A percentile compares a stretch with the other conserved stretches of the same genome.
phyloP scores from a whole-genome alignment of 2,329 filamentous ascomycete genomes.

The Pseudogymnoascus sp. region DNA sequence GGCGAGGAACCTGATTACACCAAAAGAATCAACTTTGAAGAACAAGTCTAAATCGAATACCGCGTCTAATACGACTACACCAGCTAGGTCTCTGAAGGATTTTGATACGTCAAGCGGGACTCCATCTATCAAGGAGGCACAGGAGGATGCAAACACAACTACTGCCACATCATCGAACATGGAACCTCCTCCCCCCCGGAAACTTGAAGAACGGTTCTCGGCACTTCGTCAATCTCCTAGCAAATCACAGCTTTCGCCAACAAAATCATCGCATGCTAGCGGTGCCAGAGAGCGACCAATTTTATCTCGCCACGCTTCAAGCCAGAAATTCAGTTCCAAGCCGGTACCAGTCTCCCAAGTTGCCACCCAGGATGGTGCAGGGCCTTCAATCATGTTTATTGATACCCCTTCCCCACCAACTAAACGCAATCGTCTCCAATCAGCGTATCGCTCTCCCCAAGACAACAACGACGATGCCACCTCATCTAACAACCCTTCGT shows the following conservation, averaged over 20 bases:
- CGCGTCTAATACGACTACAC: neutral
- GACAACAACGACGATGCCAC: constrained; percentile 16
- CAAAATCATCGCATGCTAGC: neutral
- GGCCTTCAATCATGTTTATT: constrained; percentile 71
- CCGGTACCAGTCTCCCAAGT: constrained; percentile 66
- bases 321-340: constrained; percentile 63
- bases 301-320: constrained; percentile 49
- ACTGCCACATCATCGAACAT: neutral
- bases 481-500: constrained; percentile 29
- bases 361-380: constrained; percentile 56
- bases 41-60: neutral
- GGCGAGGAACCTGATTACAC: constrained; percentile 27
- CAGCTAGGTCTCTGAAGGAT: neutral
- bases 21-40: constrained; percentile 19
- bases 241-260: constrained; percentile 4
- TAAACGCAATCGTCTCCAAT: constrained; percentile 22
- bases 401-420: constrained; percentile 34
- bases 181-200: neutral
- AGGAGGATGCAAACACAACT: neutral
- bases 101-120: neutral
- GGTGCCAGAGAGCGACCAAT: constrained; percentile 35
- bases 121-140: neutral
- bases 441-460: constrained; percentile 22
- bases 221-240: neutral
- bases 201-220: constrained; percentile 3